Base-by-base conservation (phyloP, 352 stramenopile species). In the Phytophthora sp. region DNA sequence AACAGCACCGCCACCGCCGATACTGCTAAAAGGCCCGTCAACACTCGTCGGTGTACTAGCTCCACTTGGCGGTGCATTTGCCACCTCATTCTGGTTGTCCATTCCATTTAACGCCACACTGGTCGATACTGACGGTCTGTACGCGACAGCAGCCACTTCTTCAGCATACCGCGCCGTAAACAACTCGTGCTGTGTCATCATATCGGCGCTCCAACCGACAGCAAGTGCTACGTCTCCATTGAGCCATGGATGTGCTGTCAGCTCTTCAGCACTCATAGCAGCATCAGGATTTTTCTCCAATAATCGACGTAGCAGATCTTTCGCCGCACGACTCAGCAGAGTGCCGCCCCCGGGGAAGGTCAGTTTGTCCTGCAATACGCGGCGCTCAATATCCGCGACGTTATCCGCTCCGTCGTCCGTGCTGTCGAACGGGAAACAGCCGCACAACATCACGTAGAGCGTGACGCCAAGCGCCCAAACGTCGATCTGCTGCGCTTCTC, bases 401-500 rank as follows among this genome's bases (percentile, higher is more conserved):
- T 50, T 58, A n/a, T 61, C 56, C 9, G 76, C 63, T 13, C 65
- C 58, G 8, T 50, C 42, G 15, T 51, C 54, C 0, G 52, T 38
- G 26, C 20, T 59, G 33, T 69, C 57, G 38, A 91, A 93, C 1
- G 85, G 85, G 49, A 87, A 91, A 13, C 65, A 65, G 1, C 73
- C 80, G 30, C 77, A 92, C 2, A 94, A 63, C 59, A 94, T 70
- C 45, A 88, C 68, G 50, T 85, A 91, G 56, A 92, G 80, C 6
- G 81, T 90, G 23, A 95, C 77, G 3, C 87, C 87, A 7, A 95
- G 70, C 2, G 84, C 82, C 80, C 80, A 95, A 8, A 86, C 52
- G 59, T 95, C 87, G 7, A 93, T 36, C 42, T 93, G 87, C 33
- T 80, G 75, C 0, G 82, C 87, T 16, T 91, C 77, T 24, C 47